Base-by-base conservation (phyloP, 805 yeast genomes). In the Millerozyma acaciae region DNA sequence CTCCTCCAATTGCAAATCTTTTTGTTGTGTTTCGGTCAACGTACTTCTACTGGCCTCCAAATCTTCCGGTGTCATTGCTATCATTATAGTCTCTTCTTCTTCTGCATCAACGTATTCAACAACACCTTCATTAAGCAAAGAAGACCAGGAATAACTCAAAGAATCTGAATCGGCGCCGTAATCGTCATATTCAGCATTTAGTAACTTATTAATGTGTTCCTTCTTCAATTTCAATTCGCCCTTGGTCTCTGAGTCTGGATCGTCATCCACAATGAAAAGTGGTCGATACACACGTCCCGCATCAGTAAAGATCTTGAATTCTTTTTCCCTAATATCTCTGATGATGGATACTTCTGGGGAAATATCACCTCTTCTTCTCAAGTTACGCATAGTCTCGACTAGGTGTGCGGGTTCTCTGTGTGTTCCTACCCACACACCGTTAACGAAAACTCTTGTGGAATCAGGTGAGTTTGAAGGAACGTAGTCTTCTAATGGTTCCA, bases 401-500 rank as follows among this genome's bases (percentile, higher is more conserved):
- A 93, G 75, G 57, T 78, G 76, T n/a, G 89, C 84, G 22, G 98
- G 97, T 47, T 90, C 96, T 65, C 95, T 79, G 57, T 90, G 97
- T 23, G 94, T 90, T 68, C 99, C 99, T 32, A 89, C 94, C 99
- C 99, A 93, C 35, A 90, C 96, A 74, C 99, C 99, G 55, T 93
- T 93, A 34, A 93, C 94, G 57, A 93, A 93, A 34, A 93, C 89
- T 62, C 96, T 78, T 2, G 97, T 89, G 21, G 95, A 86, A 55
- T 84, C 86, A 27, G 90, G 89, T 34, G 87, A 80, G 44, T 86
- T 86, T 40, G 86, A 87, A 21, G 98, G 97, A 35, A 84, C 88
- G 57, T 86, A 93, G 55, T 89, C 96, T 55, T 93, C 96, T 49
- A 93, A 72, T 12, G 97, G 96, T 64, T 93, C 97, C 86, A 93